Conservation (phyloP, 371 early-diverging fungal species). For the Mucor lusitanicus region DNA sequence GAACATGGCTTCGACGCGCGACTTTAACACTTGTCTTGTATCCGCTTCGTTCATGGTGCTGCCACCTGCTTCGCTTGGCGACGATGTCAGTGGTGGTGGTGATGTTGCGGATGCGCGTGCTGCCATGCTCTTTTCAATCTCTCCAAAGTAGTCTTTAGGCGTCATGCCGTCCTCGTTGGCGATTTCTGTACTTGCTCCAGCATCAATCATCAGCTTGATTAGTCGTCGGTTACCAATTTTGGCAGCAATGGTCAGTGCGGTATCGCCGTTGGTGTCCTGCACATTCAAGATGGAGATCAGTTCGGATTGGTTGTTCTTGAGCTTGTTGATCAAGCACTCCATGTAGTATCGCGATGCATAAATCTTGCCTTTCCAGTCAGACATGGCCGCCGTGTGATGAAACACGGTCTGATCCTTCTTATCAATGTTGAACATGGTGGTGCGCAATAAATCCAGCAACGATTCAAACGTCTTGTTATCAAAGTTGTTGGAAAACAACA, state of each 20-base stretch:
- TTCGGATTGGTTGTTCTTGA: slow-evolving; percentile 57
- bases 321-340: slow-evolving; percentile 77
- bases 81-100: neutral
- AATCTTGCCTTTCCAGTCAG: slow-evolving; percentile 74
- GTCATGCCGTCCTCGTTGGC: slow-evolving; percentile 73
- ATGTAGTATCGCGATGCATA: slow-evolving; percentile 85
- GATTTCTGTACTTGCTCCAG: slow-evolving; percentile 78
- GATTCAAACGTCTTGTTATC: slow-evolving; percentile 81
- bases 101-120: neutral
- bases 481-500: slow-evolving; percentile 86
- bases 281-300: slow-evolving; percentile 77
- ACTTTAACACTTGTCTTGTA: slow-evolving; percentile 15
- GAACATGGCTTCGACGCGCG: slow-evolving; percentile 24
- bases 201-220: slow-evolving; percentile 74
- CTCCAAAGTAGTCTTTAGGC: slow-evolving; percentile 50
- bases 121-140: slow-evolving; percentile 25
- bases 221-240: slow-evolving; percentile 72
- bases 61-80: slow-evolving; percentile 24
- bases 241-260: slow-evolving; percentile 87
- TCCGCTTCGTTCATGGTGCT: slow-evolving; percentile 41
- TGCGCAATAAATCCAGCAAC: slow-evolving; percentile 74
- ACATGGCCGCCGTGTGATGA: slow-evolving; percentile 88
- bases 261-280: slow-evolving; percentile 88
- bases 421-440: slow-evolving; percentile 80
- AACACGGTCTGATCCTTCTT: slow-evolving; percentile 84